Conservation (phyloP, 139 green algal species). For the Micromonas commoda region DNA sequence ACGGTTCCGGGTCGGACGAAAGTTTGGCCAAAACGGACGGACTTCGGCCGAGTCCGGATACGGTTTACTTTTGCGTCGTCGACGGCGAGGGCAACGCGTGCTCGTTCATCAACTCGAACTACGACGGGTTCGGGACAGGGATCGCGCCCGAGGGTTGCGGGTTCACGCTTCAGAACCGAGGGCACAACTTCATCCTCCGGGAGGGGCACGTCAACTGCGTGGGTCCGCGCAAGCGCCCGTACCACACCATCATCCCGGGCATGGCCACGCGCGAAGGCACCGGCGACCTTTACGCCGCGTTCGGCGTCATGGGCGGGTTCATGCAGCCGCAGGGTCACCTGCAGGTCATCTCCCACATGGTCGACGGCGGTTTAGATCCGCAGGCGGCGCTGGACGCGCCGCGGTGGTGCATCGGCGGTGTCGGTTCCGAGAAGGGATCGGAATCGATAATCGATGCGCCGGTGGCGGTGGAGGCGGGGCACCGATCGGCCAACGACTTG, state of each 20-base stretch:
- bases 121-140: conserved; percentile 61
- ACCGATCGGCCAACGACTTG: not conserved
- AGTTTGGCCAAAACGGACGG: too few species aligned
- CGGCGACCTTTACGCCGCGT: not conserved
- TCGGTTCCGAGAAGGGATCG: conserved; percentile 8
- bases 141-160: conserved; percentile 55
- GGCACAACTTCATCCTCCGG: conserved; percentile 48
- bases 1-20: too few species aligned
- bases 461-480: not conserved
- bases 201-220: conserved; percentile 51
- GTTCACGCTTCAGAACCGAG: conserved; percentile 54
- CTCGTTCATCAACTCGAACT: conserved; percentile 69
- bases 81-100: conserved; percentile 59
- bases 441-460: not conserved
- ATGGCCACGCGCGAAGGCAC: conserved; percentile 30
- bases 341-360: conserved; percentile 56
- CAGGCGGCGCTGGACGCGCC: conserved; percentile 59
- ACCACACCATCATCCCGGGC: conserved; percentile 63
- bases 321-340: conserved; percentile 53
- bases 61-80: conserved; percentile 60
- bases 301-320: conserved; percentile 54
- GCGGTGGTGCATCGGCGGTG: conserved; percentile 50
- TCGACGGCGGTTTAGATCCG: conserved; percentile 60
- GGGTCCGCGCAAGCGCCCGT: conserved; percentile 50
- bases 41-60: conserved; percentile 42